phyloP scores from a whole-genome alignment of 768 basidiomycete species.

The Pseudohyphozyma bogoriensis region DNA sequence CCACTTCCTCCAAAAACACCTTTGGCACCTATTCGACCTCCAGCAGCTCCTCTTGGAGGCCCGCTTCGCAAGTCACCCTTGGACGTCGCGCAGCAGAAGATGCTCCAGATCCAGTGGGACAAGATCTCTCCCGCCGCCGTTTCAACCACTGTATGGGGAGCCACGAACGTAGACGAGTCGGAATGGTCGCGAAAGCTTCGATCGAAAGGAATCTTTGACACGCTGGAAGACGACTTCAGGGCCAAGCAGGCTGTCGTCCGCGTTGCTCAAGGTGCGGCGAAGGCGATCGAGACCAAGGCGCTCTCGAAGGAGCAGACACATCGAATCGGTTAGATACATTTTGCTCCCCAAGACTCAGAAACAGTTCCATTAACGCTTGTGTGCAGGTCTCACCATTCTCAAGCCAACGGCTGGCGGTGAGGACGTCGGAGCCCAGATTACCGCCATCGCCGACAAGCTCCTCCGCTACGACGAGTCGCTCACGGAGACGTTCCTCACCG shows the following conservation, averaged over 20 bases:
- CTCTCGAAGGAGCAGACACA: not conserved
- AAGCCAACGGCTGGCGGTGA: conserved; percentile 20
- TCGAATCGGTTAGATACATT: not conserved
- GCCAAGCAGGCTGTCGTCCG: conserved; percentile 61
- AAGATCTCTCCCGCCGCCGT: conserved; percentile 86
- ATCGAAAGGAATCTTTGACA: conserved; percentile 75
- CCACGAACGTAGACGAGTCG: conserved; percentile 46
- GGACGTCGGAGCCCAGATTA: conserved; percentile 18
- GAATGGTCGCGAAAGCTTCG: conserved; percentile 70
- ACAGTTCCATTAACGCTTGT: not conserved
- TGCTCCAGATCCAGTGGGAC: conserved; percentile 99
- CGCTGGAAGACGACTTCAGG: conserved; percentile 98
- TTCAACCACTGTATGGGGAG: conserved; percentile 65
- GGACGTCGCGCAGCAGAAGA: conserved; percentile 46
- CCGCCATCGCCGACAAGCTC: conserved; percentile 41
- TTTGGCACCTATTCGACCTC: conserved; percentile 27
- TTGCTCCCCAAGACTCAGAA: conserved; percentile 39
- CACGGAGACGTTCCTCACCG: conserved; percentile 77
- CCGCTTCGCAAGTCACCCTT: conserved; percentile 13
- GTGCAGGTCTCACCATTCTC: conserved; percentile 15
- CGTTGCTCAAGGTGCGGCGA: too few relatives aligned
- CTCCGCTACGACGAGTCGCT: conserved; percentile 76
- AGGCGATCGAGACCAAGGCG: conserved; percentile 72
- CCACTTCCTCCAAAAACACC: too few relatives aligned
- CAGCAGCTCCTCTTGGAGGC: conserved; percentile 10